These are phyloP conservation scores for Floccularia luteovirens DNA, from an alignment of 768 basidiomycete genomes.

Conservation along the genomic window DNA sequence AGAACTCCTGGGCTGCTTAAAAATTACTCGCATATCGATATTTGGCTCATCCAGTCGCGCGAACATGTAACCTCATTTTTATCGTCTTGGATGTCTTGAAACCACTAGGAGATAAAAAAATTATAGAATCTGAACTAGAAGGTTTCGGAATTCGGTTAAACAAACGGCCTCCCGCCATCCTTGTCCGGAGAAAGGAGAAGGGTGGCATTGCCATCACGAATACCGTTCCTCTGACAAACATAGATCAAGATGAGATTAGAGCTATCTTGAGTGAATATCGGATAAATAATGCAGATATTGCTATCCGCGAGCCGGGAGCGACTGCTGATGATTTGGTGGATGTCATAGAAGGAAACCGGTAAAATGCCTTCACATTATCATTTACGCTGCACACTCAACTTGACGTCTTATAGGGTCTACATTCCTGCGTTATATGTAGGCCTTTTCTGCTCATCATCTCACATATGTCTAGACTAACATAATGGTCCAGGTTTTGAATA, in stretches of 20 bases:
- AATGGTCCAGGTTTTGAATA: conserved; percentile 62
- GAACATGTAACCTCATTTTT: conserved; percentile 97
- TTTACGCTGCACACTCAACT: background rate
- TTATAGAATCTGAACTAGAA: conserved; percentile 91
- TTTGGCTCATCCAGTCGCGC: conserved; percentile 57
- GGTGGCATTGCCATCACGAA: conserved; percentile 94
- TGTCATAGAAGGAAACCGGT: conserved; percentile 94
- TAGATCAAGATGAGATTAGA: conserved; percentile 94
- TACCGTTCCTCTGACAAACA: conserved; percentile 92
- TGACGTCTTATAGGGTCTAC: conserved; percentile 58
- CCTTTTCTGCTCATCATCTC: conserved; percentile 5
- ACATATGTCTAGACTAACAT: conserved; percentile 2
- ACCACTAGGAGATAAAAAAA: conserved; percentile 90
- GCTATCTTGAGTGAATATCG: conserved; percentile 92
- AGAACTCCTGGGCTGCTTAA: conserved; percentile 13
- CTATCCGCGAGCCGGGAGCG: conserved; percentile 87
- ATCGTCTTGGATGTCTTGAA: conserved; percentile 98
- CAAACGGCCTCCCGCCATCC: conserved; percentile 86
- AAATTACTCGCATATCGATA: conserved; percentile 4
- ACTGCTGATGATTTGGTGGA: conserved; percentile 97
- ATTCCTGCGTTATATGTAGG: conserved; percentile 87
- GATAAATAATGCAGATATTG: conserved; percentile 82
- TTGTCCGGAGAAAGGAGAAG: conserved; percentile 81
- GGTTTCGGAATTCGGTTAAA: conserved; percentile 98
- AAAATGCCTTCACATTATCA: conserved; percentile 11